Conservation (phyloP, 768 basidiomycete genomes). For the Tulasnella sp. region DNA sequence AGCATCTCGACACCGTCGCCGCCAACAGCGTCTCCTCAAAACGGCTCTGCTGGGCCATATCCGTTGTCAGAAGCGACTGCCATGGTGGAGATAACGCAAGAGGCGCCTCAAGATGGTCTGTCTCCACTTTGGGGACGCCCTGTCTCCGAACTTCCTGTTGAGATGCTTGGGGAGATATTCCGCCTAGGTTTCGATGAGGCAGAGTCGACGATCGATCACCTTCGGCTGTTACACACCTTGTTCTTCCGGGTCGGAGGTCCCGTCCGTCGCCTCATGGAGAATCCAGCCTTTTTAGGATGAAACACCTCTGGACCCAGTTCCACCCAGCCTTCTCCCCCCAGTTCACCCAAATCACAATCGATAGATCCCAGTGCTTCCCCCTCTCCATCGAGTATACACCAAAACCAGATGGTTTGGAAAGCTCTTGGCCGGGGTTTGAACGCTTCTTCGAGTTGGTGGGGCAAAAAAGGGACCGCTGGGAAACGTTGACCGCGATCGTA, state of each 20-base stretch:
- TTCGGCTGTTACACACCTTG: background rate
- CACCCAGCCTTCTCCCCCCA: background rate
- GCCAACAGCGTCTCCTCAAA: background rate
- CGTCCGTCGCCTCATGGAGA: background rate
- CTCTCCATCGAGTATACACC: background rate
- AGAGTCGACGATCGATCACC: background rate
- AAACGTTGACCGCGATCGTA: background rate
- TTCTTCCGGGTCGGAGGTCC: background rate
- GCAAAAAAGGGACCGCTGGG: background rate
- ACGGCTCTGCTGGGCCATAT: background rate
- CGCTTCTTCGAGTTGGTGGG: background rate
- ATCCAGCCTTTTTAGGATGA: background rate
- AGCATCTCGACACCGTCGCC: no score
- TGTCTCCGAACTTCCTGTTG: background rate
- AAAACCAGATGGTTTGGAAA: background rate
- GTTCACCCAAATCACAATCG: background rate
- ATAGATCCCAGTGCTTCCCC: background rate
- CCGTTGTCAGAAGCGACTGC: no score
- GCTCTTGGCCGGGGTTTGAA: background rate
- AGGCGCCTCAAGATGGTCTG: no score
- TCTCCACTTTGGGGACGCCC: no score
- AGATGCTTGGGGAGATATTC: background rate
- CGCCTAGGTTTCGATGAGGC: background rate
- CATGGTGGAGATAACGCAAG: no score
- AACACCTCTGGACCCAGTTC: background rate